Evolutionary conservation across 208 protist species (phyloP).

Genomic region (Angomonas desouzai): DNA sequence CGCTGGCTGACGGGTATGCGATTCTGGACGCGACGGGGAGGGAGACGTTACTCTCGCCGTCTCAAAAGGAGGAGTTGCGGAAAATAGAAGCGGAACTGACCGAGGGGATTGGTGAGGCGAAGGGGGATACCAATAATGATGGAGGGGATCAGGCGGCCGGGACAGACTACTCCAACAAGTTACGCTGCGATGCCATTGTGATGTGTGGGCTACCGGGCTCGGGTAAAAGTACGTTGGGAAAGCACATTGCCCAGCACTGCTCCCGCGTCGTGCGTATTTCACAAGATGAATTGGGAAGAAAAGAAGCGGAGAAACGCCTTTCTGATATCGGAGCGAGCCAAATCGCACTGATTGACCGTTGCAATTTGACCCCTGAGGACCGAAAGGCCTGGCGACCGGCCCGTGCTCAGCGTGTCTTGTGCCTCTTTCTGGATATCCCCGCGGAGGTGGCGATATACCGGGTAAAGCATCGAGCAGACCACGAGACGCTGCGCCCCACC

Average conservation of each 20-base stretch:
- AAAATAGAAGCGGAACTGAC: neutral
- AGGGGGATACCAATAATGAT: neutral
- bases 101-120: neutral
- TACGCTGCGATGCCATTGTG: slow-evolving; percentile 15
- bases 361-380: slow-evolving; percentile 11
- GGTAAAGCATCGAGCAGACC: slow-evolving; percentile 13
- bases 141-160: too few relatives aligned
- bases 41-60: slow-evolving; percentile 14
- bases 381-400: slow-evolving; percentile 16
- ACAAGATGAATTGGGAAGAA: slow-evolving; percentile 19
- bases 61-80: slow-evolving; percentile 12
- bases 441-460: slow-evolving; percentile 16
- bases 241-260: slow-evolving; percentile 20
- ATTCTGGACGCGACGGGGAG: slow-evolving; percentile 9
- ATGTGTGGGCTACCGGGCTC: slow-evolving; percentile 16
- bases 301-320: slow-evolving; percentile 15
- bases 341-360: slow-evolving; percentile 17
- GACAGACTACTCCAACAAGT: neutral
- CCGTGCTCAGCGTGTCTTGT: slow-evolving; percentile 16
- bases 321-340: neutral
- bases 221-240: slow-evolving; percentile 18
- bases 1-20: slow-evolving; percentile 12
- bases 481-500: slow-evolving; percentile 14
- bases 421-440: slow-evolving; percentile 15
- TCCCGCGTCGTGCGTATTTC: slow-evolving; percentile 14